phyloP scores from a whole-genome alignment of 495 filamentous ascomycete species.

The Aspergillus steynii region DNA sequence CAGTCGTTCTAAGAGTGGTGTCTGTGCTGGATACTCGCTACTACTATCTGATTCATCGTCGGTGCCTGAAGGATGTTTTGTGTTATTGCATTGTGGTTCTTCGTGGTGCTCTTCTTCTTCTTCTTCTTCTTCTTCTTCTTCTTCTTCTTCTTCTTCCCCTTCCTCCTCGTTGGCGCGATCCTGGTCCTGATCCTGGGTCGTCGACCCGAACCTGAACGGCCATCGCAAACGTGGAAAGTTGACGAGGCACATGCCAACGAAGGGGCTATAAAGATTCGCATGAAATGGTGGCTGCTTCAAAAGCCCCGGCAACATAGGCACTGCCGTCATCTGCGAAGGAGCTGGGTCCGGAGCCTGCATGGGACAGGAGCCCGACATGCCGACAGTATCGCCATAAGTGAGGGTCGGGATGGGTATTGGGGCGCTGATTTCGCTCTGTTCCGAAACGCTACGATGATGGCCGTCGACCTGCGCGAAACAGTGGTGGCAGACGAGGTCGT shows the following conservation, averaged over 20 bases:
- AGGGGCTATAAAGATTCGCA: conserved; percentile 18
- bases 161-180: background rate
- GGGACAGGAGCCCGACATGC: background rate
- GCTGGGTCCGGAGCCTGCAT: background rate
- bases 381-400: background rate
- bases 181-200: background rate
- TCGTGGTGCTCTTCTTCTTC: background rate
- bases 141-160: background rate
- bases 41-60: background rate
- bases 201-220: background rate
- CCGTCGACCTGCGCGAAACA: conserved; percentile 32
- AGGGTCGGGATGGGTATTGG: background rate
- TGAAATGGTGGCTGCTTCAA: conserved; percentile 22
- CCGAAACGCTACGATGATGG: conserved; percentile 31
- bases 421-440: conserved; percentile 20
- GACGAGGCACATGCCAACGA: conserved; percentile 24
- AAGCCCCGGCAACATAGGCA: background rate
- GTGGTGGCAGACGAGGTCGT: conserved; percentile 39
- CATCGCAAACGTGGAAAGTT: conserved; percentile 2
- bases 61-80: background rate
- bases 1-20: background rate
- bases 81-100: background rate
- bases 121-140: background rate
- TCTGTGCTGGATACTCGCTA: too few species aligned
- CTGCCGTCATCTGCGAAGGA: background rate